Evolutionary conservation across 768 basidiomycete genomes (phyloP).

Genomic region (Amylocystis lapponica): DNA sequence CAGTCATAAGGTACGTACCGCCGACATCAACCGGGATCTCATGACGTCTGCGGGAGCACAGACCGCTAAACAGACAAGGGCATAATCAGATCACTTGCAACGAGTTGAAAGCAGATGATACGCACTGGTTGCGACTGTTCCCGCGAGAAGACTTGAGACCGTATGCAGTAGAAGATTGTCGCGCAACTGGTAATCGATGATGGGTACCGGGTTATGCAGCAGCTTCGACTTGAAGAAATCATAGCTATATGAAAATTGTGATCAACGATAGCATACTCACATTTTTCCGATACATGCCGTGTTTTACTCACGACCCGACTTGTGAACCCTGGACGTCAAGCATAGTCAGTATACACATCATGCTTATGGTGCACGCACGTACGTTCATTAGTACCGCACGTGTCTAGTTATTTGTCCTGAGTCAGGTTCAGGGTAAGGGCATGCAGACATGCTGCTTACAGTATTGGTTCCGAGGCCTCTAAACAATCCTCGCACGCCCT

Average conservation of each 20-base stretch:
- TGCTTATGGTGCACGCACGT: slow-evolving; percentile 27
- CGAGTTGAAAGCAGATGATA: slow-evolving; percentile 5
- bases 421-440: slow-evolving; percentile 7
- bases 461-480: slow-evolving; percentile 78
- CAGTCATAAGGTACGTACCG: slow-evolving; percentile 38
- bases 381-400: slow-evolving; percentile 76
- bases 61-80: slow-evolving; percentile 43
- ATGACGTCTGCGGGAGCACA: slow-evolving; percentile 78
- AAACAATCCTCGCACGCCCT: slow-evolving; percentile 62
- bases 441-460: slow-evolving; percentile 39
- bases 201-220: slow-evolving; percentile 45
- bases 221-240: slow-evolving; percentile 68
- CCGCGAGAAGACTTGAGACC: slow-evolving; percentile 61
- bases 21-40: slow-evolving; percentile 72
- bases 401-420: slow-evolving; percentile 28
- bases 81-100: neutral
- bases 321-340: slow-evolving; percentile 56
- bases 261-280: neutral
- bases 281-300: neutral
- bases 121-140: slow-evolving; percentile 74
- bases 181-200: slow-evolving; percentile 53
- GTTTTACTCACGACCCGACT: slow-evolving; percentile 68
- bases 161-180: slow-evolving; percentile 67
- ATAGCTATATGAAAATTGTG: slow-evolving; percentile 43
- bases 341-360: slow-evolving; percentile 1